Conservation (phyloP, 305 asterid species). For the Ajuga reptans region DNA sequence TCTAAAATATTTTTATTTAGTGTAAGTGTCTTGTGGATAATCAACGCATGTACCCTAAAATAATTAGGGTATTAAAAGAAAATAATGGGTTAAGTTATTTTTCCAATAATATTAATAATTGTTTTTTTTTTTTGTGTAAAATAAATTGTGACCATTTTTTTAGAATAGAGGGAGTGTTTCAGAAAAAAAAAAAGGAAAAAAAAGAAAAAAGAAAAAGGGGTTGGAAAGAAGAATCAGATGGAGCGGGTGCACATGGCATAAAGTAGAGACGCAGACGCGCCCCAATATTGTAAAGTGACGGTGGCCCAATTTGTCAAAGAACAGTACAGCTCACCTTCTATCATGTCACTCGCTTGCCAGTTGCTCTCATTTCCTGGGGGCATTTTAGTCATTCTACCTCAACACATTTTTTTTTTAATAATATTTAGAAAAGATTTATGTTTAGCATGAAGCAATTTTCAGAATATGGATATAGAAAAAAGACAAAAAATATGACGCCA, state of each 20-base stretch:
- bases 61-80: too few species aligned
- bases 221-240: constrained; percentile 20
- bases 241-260: constrained; percentile 18
- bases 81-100: too few species aligned
- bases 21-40: too few species aligned
- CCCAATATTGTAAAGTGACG: constrained; percentile 23
- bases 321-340: constrained; percentile 26
- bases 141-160: too few species aligned
- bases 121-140: too few species aligned
- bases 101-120: too few species aligned
- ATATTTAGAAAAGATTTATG: background rate
- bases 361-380: constrained; percentile 11
- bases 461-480: background rate
- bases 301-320: constrained; percentile 27
- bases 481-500: too few species aligned
- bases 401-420: background rate
- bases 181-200: too few species aligned
- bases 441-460: background rate
- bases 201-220: background rate
- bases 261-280: constrained; percentile 31
- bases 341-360: constrained; percentile 23
- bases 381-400: constrained; percentile 8
- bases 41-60: too few species aligned
- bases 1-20: too few species aligned
- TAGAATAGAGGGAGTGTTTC: too few species aligned